Conservation (phyloP, 495 filamentous ascomycete species). For the Penicillium cosmopolitanum region DNA sequence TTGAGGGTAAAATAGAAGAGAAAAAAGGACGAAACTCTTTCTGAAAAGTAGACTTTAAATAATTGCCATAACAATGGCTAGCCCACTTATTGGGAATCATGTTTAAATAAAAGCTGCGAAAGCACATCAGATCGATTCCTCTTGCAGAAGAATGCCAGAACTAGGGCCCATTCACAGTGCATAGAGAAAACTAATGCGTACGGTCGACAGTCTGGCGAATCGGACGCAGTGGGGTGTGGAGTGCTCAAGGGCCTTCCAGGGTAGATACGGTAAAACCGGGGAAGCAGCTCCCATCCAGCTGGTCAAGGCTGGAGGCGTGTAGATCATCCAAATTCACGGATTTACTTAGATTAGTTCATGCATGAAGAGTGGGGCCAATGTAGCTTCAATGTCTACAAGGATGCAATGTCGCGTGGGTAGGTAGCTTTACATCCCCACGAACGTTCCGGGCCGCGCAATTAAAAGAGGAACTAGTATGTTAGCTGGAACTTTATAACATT, state of each 20-base stretch:
- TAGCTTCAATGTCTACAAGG: background rate
- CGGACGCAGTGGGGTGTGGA: background rate
- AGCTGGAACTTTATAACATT: too few relatives aligned
- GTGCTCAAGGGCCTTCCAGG: background rate
- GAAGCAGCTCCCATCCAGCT: background rate
- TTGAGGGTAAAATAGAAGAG: too few relatives aligned
- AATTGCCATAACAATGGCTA: background rate
- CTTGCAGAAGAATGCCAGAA: constrained; percentile 4
- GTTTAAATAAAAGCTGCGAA: background rate
- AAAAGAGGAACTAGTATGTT: background rate
- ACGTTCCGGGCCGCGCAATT: background rate
- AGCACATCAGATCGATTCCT: constrained; percentile 5
- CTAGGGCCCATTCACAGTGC: background rate
- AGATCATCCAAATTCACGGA: constrained; percentile 1
- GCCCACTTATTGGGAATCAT: background rate
- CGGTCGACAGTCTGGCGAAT: background rate
- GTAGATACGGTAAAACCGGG: background rate
- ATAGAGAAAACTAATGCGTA: background rate
- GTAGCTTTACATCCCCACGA: background rate
- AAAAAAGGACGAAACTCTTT: background rate
- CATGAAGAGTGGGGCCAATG: background rate
- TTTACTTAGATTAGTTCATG: background rate
- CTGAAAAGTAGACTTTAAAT: background rate
- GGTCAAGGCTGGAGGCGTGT: background rate
- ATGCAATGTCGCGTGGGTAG: background rate